Evolutionary conservation across 2,329 filamentous ascomycete genomes (phyloP).

Genomic region (Huntiella bhutanensis): DNA sequence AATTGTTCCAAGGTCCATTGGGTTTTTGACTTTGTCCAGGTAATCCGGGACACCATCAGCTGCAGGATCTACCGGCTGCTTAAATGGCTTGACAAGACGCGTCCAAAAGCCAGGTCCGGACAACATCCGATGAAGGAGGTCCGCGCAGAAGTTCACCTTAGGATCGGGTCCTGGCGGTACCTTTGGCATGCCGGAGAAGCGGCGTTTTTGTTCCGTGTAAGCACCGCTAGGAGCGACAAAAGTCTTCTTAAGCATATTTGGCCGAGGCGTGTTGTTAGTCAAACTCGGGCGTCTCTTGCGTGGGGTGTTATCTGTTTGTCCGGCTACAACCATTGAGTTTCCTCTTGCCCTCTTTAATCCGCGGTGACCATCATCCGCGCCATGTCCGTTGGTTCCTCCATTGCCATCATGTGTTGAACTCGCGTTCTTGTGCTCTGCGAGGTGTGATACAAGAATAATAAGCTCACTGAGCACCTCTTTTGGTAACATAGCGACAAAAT

Average conservation of each 20-base stretch:
- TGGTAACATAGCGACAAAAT: slow-evolving; percentile 41
- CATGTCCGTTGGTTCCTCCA: not conserved
- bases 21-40: slow-evolving; percentile 37
- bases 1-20: slow-evolving; percentile 43
- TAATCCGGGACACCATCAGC: slow-evolving; percentile 43
- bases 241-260: slow-evolving; percentile 13
- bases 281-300: slow-evolving; percentile 18
- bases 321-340: slow-evolving; percentile 3
- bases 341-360: slow-evolving; percentile 7
- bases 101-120: slow-evolving; percentile 48
- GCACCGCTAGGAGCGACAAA: slow-evolving; percentile 14
- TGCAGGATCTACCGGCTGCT: slow-evolving; percentile 36
- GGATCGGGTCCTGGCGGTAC: slow-evolving; percentile 7
- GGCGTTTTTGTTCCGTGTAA: slow-evolving; percentile 16
- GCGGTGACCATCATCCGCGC: slow-evolving; percentile 5
- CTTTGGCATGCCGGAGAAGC: slow-evolving; percentile 6
- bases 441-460: slow-evolving; percentile 42
- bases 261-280: slow-evolving; percentile 16
- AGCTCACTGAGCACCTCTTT: slow-evolving; percentile 44
- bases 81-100: slow-evolving; percentile 43
- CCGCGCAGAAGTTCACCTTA: slow-evolving; percentile 39
- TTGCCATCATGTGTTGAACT: not conserved
- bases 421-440: slow-evolving; percentile 17
- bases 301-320: slow-evolving; percentile 12
- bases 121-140: slow-evolving; percentile 40